phyloP scores from a whole-genome alignment of 441 rosid species.

The Bruguiera hainesii region DNA sequence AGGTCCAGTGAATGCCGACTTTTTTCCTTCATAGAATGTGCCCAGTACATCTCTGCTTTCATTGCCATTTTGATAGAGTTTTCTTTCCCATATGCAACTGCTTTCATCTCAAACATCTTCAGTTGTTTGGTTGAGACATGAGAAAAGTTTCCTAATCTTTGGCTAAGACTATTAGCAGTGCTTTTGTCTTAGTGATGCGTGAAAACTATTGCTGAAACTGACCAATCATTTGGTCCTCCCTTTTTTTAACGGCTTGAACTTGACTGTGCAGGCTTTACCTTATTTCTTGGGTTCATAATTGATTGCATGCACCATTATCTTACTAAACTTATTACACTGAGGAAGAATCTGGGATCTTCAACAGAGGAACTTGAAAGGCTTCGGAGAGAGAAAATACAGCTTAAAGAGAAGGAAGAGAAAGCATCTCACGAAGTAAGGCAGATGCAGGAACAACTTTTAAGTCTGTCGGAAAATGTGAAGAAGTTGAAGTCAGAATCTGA shows the following conservation, averaged over 20 bases:
- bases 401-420: conserved; percentile 69
- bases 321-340: conserved; percentile 58
- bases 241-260: conserved; percentile 12
- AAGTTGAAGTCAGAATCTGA: conserved; percentile 55
- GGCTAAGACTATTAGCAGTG: neutral
- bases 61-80: too few relatives aligned
- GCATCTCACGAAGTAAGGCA: conserved; percentile 53
- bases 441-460: conserved; percentile 49
- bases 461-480: conserved; percentile 47
- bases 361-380: conserved; percentile 69
- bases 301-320: conserved; percentile 87
- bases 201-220: neutral
- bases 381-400: conserved; percentile 50
- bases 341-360: conserved; percentile 60
- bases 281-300: conserved; percentile 86
- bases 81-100: too few relatives aligned
- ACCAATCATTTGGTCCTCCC: neutral
- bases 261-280: conserved; percentile 71
- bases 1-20: too few relatives aligned
- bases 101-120: too few relatives aligned
- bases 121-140: neutral
- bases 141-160: neutral
- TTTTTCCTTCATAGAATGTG: too few relatives aligned
- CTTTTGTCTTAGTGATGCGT: neutral
- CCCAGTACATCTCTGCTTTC: too few relatives aligned